These are phyloP conservation scores for Panicum hallii DNA, from an alignment of 202 grass and related monocot genomes.

Conservation along the genomic window DNA sequence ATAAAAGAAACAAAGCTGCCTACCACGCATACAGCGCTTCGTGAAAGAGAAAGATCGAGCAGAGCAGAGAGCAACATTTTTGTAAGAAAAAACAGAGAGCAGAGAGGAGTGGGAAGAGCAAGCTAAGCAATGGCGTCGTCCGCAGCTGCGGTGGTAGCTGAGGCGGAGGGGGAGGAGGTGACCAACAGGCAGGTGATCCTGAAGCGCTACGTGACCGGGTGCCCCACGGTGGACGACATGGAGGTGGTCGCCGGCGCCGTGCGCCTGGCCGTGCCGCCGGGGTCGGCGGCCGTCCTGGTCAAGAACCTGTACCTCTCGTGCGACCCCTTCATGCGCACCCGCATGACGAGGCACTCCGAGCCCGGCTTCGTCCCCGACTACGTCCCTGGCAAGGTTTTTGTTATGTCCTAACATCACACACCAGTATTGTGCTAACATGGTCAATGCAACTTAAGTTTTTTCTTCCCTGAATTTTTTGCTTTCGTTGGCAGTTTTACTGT, in stretches of 20 bases:
- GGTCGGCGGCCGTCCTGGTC: conserved; percentile 38
- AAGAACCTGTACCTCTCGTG: conserved; percentile 71
- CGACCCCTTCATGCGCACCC: conserved; percentile 57
- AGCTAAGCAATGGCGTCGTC: too few species aligned
- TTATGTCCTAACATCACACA: too few species aligned
- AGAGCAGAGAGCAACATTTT: too few species aligned
- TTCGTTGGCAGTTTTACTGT: background rate
- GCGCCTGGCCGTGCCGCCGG: conserved; percentile 46
- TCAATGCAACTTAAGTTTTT: too few species aligned
- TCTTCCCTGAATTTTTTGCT: too few species aligned
- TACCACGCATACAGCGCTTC: too few species aligned
- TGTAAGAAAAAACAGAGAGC: too few species aligned
- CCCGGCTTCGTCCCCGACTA: conserved; percentile 32
- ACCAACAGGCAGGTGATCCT: conserved; percentile 56
- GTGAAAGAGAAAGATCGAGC: too few species aligned
- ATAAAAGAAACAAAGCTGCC: too few species aligned
- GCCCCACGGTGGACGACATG: conserved; percentile 46
- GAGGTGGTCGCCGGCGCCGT: conserved; percentile 19
- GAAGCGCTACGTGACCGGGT: conserved; percentile 45
- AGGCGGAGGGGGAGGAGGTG: conserved; percentile 4
- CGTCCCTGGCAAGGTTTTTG: background rate
- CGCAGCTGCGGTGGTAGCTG: background rate
- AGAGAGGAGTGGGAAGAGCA: too few species aligned
- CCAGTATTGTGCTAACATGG: too few species aligned
- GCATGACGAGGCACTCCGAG: conserved; percentile 46